These are phyloP conservation scores for Dothistroma septosporum DNA, from an alignment of 2,329 filamentous ascomycete genomes.

Conservation along the genomic window DNA sequence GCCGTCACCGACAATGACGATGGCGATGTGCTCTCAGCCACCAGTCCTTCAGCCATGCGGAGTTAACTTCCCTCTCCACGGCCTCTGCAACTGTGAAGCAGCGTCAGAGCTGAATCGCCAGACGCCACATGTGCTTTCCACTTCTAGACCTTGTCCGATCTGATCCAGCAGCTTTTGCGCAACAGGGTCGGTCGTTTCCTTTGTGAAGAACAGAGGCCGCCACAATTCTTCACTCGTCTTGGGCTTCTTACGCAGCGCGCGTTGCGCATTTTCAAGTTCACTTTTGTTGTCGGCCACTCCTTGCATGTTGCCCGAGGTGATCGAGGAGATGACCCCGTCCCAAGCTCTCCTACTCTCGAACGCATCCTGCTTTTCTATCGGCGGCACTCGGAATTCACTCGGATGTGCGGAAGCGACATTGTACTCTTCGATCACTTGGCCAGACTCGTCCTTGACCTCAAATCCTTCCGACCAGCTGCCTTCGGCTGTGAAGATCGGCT, in stretches of 20 bases:
- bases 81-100: conserved; percentile 32
- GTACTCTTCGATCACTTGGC: conserved; percentile 37
- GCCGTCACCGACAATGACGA: background rate
- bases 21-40: background rate
- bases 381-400: conserved; percentile 26
- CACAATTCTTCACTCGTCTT: conserved; percentile 37
- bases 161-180: conserved; percentile 33
- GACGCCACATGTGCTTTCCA: conserved; percentile 61
- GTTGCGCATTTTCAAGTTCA: conserved; percentile 36
- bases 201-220: conserved; percentile 41
- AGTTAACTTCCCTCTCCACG: conserved; percentile 31
- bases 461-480: conserved; percentile 43
- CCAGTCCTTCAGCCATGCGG: conserved; percentile 23
- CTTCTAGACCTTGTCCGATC: conserved; percentile 45
- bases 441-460: conserved; percentile 36
- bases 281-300: conserved; percentile 33
- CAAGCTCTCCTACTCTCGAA: conserved; percentile 46
- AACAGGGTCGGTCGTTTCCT: conserved; percentile 26
- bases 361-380: conserved; percentile 40
- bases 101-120: conserved; percentile 61
- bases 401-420: conserved; percentile 25
- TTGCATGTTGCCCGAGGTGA: conserved; percentile 43
- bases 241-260: conserved; percentile 40
- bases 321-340: conserved; percentile 38
- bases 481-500: conserved; percentile 35